A percentile compares a stretch with the other conserved stretches of the same genome.
Evolutionary conservation across 345 rosid genomes (phyloP).

Genomic region (Eucalyptus leucophloia): DNA sequence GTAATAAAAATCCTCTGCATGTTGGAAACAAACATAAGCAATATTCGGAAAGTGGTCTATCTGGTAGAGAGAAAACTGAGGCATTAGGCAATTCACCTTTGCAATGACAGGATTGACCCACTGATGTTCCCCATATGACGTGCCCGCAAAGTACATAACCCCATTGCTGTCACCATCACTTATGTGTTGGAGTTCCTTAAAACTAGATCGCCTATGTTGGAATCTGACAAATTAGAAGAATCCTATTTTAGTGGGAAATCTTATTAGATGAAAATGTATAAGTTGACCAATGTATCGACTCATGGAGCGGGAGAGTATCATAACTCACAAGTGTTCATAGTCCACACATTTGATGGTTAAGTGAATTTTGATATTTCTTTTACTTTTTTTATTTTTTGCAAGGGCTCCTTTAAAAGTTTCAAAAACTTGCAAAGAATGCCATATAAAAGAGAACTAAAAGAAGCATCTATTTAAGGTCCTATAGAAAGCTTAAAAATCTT

Average conservation of each 20-base stretch:
- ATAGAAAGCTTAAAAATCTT: not conserved
- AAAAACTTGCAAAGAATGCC: not conserved
- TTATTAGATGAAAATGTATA: not conserved
- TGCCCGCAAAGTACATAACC: conserved; percentile 76
- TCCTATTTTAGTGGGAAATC: not conserved
- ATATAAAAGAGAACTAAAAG: not conserved
- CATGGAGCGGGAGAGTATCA: not conserved
- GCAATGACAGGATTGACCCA: conserved; percentile 96
- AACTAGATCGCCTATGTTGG: conserved; percentile 84
- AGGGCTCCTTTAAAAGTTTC: not conserved
- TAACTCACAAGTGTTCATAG: not conserved
- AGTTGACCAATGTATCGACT: not conserved
- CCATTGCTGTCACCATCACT: conserved; percentile 99
- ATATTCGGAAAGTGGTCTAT: not conserved
- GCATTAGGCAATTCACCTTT: conserved; percentile 33
- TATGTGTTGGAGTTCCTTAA: conserved; percentile 89
- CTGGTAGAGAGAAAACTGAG: not conserved
- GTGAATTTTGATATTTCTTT: not conserved
- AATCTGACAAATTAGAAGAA: conserved; percentile 13
- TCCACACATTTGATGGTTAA: not conserved
- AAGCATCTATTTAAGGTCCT: not conserved
- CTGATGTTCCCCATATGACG: conserved; percentile 83
- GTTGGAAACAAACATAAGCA: not conserved
- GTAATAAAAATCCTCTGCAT: conserved; percentile 60
- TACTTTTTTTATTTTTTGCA: not conserved